A percentile compares a stretch with the other conserved stretches of the same genome.
Evolutionary conservation across 2,329 filamentous ascomycete genomes (phyloP).

Genomic region (Apiospora phragmitis): DNA sequence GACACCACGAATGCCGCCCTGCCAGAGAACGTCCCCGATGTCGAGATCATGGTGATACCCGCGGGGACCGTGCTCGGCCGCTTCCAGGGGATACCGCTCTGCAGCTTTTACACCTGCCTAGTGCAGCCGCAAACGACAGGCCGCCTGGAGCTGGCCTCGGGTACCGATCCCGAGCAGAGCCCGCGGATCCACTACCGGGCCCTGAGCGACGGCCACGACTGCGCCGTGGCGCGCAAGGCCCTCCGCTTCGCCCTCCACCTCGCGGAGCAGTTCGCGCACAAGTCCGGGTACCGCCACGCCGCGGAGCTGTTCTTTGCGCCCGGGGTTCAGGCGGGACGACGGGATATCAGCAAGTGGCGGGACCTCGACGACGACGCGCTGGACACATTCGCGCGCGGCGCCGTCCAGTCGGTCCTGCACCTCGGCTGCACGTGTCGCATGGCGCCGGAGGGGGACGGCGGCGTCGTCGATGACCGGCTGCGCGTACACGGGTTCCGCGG

Average conservation of each 20-base stretch:
- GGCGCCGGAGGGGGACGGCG: conserved; percentile 32
- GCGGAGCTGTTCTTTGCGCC: conserved; percentile 27
- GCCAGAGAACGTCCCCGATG: conserved; percentile 29
- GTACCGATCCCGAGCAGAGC: conserved; percentile 31
- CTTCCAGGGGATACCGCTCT: conserved; percentile 23
- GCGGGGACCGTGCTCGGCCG: conserved; percentile 30
- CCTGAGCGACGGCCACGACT: conserved; percentile 31
- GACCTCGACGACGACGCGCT: conserved; percentile 31
- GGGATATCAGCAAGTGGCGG: conserved; percentile 20
- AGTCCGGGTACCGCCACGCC: conserved; percentile 27
- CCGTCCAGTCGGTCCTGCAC: conserved; percentile 31
- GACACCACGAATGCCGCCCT: conserved; percentile 16
- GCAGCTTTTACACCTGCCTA: conserved; percentile 28
- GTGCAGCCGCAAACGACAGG: conserved; percentile 33
- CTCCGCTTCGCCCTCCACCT: conserved; percentile 33
- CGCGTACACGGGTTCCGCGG: conserved; percentile 42
- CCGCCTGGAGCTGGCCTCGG: conserved; percentile 33
- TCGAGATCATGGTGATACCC: conserved; percentile 40
- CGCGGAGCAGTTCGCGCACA: conserved; percentile 27
- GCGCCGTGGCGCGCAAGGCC: conserved; percentile 25
- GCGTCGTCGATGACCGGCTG: conserved; percentile 41
- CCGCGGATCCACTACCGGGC: conserved; percentile 34
- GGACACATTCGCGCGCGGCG: conserved; percentile 26
- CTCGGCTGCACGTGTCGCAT: conserved; percentile 44
- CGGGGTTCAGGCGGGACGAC: neutral